A percentile compares a stretch with the other conserved stretches of the same genome.
These are phyloP conservation scores for Arthrobotrys entomopaga DNA, from an alignment of 2,329 filamentous ascomycete species.

Conservation along the genomic window DNA sequence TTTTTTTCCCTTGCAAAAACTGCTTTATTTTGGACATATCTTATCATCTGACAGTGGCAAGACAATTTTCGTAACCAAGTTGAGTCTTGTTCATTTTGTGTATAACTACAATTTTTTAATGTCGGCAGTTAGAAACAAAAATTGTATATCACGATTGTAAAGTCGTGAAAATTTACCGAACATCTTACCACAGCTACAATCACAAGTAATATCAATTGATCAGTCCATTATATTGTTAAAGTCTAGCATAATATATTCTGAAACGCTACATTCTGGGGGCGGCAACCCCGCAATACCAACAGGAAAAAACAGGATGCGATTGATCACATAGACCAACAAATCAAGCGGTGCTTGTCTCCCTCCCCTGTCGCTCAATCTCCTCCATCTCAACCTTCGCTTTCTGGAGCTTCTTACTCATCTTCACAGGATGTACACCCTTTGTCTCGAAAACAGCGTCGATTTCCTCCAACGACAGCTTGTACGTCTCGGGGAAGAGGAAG, in stretches of 20 bases:
- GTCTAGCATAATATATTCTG: not conserved
- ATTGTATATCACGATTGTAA: not conserved
- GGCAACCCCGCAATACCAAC: too few species aligned
- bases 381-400: slow-evolving; percentile 62
- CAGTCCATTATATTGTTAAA: slow-evolving; percentile 14
- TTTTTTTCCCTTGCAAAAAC: not conserved
- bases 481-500: slow-evolving; percentile 68
- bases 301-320: too few species aligned
- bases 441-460: slow-evolving; percentile 70
- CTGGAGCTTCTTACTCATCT: slow-evolving; percentile 64
- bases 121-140: not conserved
- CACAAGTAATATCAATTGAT: not conserved
- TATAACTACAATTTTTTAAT: slow-evolving; percentile 2
- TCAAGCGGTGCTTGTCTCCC: slow-evolving; percentile 26
- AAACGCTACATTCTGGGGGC: slow-evolving; percentile 17
- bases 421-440: slow-evolving; percentile 63
- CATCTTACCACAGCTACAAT: slow-evolving; percentile 22
- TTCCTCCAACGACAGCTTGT: slow-evolving; percentile 67
- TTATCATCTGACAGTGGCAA: not conserved
- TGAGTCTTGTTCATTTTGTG: slow-evolving; percentile 11
- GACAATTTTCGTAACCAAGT: slow-evolving; percentile 26
- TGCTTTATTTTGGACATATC: slow-evolving; percentile 36
- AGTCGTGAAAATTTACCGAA: not conserved
- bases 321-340: not conserved
- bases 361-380: slow-evolving; percentile 49